Conservation (phyloP, 345 rosid genomes). For the Populus alba region DNA sequence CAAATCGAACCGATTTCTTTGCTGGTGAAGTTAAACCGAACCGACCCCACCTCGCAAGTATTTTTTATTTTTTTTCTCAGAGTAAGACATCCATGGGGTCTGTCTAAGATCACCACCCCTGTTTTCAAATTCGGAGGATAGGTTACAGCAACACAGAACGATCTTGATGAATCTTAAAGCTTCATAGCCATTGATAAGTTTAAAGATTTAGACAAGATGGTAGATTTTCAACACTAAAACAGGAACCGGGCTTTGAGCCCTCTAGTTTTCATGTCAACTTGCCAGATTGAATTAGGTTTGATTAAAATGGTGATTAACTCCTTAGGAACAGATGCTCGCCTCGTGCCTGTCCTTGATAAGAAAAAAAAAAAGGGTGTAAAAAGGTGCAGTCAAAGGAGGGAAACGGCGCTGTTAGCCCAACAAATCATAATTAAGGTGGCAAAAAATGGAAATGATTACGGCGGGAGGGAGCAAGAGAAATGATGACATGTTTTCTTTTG, state of each 20-base stretch:
- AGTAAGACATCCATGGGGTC: background rate
- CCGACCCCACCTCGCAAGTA: background rate
- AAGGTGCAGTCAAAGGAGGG: background rate
- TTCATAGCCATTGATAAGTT: too few relatives aligned
- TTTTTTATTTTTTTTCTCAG: too few relatives aligned
- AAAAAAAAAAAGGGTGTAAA: too few relatives aligned
- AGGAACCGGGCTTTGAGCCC: too few relatives aligned
- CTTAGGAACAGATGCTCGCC: background rate
- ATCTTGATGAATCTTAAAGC: too few relatives aligned
- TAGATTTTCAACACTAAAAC: background rate
- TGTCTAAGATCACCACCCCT: too few relatives aligned
- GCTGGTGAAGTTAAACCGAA: too few relatives aligned
- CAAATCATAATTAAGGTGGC: constrained; percentile 8
- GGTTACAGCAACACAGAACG: too few relatives aligned
- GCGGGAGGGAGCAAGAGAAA: constrained; percentile 31
- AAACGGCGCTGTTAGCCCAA: constrained; percentile 13
- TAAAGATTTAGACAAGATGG: too few relatives aligned
- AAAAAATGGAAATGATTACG: constrained; percentile 36
- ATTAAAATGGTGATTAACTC: background rate
- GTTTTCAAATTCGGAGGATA: too few relatives aligned
- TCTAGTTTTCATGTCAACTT: background rate
- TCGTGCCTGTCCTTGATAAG: background rate
- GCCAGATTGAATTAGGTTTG: background rate
- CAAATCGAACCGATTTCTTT: too few relatives aligned
- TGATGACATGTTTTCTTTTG: constrained; percentile 10